Percentiles rank a stretch among this genome's conserved stretches.
Conservation (phyloP, 768 basidiomycete species). For the Pisolithus sp. region DNA sequence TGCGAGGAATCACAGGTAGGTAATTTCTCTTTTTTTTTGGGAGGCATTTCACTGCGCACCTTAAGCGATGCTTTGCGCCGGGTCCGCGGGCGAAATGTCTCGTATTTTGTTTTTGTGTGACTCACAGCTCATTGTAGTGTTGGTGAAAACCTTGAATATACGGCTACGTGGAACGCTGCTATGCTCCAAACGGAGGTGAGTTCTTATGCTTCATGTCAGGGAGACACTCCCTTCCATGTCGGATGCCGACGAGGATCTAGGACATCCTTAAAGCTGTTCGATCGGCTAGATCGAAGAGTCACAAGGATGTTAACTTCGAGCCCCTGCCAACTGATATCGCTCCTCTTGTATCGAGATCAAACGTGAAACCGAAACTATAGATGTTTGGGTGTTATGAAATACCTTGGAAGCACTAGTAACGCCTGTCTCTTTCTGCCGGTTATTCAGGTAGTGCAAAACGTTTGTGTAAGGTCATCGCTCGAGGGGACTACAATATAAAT, state of each 20-base stretch:
- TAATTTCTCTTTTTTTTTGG: neutral
- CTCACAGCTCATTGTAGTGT: constrained; percentile 16
- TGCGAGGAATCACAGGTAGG: constrained; percentile 69
- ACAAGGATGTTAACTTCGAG: neutral
- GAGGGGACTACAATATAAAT: no score
- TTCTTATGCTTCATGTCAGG: neutral
- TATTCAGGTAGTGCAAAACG: no score
- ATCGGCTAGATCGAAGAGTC: neutral
- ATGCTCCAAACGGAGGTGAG: constrained; percentile 46
- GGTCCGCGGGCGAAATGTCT: neutral
- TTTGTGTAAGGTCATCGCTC: no score
- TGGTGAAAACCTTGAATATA: constrained; percentile 49
- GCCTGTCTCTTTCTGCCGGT: neutral
- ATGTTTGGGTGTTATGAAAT: neutral
- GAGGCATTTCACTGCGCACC: no score
- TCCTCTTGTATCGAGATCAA: neutral
- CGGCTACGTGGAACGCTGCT: constrained; percentile 48
- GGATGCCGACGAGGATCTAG: neutral
- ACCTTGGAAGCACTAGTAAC: neutral
- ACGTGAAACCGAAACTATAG: neutral
- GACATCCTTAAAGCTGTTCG: constrained; percentile 5
- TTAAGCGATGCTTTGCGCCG: neutral
- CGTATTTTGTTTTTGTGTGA: neutral
- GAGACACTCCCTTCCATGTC: neutral
- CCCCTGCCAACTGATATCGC: neutral